These are phyloP conservation scores for Stachybotrys elegans DNA, from an alignment of 2,329 filamentous ascomycete genomes.

Conservation along the genomic window DNA sequence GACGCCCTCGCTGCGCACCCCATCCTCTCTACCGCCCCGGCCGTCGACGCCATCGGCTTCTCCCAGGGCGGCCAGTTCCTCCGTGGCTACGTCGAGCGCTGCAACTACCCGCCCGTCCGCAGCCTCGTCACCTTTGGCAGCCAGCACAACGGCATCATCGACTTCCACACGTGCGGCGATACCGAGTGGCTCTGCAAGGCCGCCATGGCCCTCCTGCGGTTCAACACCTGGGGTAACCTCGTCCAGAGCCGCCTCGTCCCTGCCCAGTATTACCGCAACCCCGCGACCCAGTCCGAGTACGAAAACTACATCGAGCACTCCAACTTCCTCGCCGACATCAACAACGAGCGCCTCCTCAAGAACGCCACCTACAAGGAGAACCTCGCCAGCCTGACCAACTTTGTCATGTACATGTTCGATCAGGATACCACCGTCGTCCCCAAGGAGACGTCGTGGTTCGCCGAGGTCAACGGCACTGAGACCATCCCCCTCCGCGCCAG, in stretches of 20 bases:
- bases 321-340: slow-evolving; percentile 91
- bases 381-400: slow-evolving; percentile 63
- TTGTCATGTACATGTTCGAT: slow-evolving; percentile 87
- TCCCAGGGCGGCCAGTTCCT: slow-evolving; percentile 95
- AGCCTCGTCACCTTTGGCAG: slow-evolving; percentile 84
- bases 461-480: slow-evolving; percentile 71
- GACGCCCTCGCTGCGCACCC: slow-evolving; percentile 68
- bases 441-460: slow-evolving; percentile 88
- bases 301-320: slow-evolving; percentile 72
- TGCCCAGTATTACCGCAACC: slow-evolving; percentile 88
- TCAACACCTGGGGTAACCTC: slow-evolving; percentile 73
- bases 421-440: slow-evolving; percentile 83
- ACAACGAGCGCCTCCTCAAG: slow-evolving; percentile 79
- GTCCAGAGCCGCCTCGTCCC: slow-evolving; percentile 81
- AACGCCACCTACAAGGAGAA: slow-evolving; percentile 70
- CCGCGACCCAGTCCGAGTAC: slow-evolving; percentile 35
- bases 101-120: slow-evolving; percentile 68
- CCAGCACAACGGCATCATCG: slow-evolving; percentile 86
- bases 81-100: slow-evolving; percentile 84
- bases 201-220: slow-evolving; percentile 71
- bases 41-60: slow-evolving; percentile 88
- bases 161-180: slow-evolving; percentile 69
- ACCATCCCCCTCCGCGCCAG: slow-evolving; percentile 64
- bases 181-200: slow-evolving; percentile 77
- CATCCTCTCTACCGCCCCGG: slow-evolving; percentile 75